Base-by-base conservation (phyloP, 306 rosid species). In the Cicer bijugum region DNA sequence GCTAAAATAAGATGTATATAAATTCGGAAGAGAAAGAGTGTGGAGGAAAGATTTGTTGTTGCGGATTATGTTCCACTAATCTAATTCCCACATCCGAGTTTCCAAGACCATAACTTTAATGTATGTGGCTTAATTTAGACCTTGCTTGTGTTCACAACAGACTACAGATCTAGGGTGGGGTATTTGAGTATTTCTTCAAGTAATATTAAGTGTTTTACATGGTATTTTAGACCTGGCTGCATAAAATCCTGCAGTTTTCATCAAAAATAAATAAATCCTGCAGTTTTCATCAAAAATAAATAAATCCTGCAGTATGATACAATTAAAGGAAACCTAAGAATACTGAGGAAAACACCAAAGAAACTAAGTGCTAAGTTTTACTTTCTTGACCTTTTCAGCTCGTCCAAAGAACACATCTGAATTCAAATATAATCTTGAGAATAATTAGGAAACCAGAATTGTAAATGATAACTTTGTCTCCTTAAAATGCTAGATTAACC, bases 361-460 rank as follows among this genome's bases (percentile, higher is more conserved):
- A 82, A 64, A 77, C 69, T 8, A 38, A 3, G 60, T 59, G 42
- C 28, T 12, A 38, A 56, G 80, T 82, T 60, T 44, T 61, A 74
- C 69, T 82, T 82, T 82, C 86, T 82, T 82, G 86, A 78, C 86
- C 86, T 82, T 79, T 78, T 63, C 60, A 82, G 83, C 86, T 45
- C 78, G 64, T 78, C 83, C 86, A 74, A 74, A 73, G 69, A 78
- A 74, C 69, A 68, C 80, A 82, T 76, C 15, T 33, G 82, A 43
- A 82, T 68, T 82, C 76, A 60, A 77, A 69, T 45, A 53, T 20
- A 62, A 74, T 74, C 57, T 15, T 15, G n/a, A 44, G 64, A 75
- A 28, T 14, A 69, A 75, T 33, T 9, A 7, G 6, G 48, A 81
- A 69, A 60, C 67, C 40, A 9, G 1, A 59, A 44, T 39, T 51